Percentiles rank a stretch among this genome's conserved stretches.
Evolutionary conservation across 768 basidiomycete species (phyloP).

Genomic region (Mycena rebaudengoi): DNA sequence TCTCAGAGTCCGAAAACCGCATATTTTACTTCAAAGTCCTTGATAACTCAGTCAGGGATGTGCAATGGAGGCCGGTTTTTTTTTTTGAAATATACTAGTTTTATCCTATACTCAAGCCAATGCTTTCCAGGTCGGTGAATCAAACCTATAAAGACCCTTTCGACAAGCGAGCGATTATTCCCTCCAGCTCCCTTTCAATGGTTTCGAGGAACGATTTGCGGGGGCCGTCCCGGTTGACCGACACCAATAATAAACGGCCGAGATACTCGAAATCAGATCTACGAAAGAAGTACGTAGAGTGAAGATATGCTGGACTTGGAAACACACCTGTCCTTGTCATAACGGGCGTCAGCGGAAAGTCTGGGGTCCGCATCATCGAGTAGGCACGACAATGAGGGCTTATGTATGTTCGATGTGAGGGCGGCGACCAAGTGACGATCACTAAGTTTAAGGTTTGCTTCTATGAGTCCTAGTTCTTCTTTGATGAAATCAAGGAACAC

Average conservation of each 20-base stretch:
- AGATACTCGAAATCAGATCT: not conserved
- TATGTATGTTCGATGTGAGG: not conserved
- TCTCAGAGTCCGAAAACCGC: no score
- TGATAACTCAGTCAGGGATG: no score
- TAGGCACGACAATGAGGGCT: not conserved
- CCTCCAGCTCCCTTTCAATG: not conserved
- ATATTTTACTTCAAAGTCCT: no score
- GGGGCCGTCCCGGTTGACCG: not conserved
- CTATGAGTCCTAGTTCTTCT: not conserved
- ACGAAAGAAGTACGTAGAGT: not conserved
- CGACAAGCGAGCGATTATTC: not conserved
- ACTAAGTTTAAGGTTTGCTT: not conserved
- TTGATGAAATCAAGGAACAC: not conserved
- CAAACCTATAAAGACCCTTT: not conserved
- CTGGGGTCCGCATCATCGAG: not conserved
- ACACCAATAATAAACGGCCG: not conserved
- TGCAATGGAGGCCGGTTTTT: no score
- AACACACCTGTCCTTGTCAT: not conserved
- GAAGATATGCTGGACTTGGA: not conserved
- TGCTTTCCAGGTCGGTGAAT: not conserved
- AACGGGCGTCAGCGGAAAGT: not conserved
- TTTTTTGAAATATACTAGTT: not conserved
- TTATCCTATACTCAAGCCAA: not conserved
- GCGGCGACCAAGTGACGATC: not conserved
- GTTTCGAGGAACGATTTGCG: not conserved